phyloP scores from a whole-genome alignment of 306 rosid species.

The Morella rubra region DNA sequence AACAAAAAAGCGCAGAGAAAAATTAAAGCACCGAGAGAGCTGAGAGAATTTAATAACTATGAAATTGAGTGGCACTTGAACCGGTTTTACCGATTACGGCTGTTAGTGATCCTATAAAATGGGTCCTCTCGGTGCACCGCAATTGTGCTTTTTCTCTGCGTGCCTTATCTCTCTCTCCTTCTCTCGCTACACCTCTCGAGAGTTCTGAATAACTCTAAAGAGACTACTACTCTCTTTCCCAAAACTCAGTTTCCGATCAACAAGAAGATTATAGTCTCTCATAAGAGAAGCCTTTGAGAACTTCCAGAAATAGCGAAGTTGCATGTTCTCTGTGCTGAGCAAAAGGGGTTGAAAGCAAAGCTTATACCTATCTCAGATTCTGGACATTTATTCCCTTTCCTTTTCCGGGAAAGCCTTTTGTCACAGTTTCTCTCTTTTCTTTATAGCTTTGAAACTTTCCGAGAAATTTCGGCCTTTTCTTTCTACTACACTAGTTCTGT shows the following conservation, averaged over 20 bases:
- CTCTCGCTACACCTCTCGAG: neutral
- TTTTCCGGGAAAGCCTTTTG: conserved; percentile 45
- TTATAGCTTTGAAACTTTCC: conserved; percentile 35
- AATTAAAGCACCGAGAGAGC: neutral
- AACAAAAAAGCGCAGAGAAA: neutral
- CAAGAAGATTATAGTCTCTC: neutral
- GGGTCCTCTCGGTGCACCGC: conserved; percentile 28
- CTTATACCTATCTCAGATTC: conserved; percentile 11
- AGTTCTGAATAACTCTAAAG: neutral
- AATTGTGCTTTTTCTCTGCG: conserved; percentile 22
- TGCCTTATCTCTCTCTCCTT: conserved; percentile 1
- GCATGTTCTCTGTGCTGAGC: neutral
- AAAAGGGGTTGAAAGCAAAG: neutral
- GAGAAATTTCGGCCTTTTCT: conserved; percentile 38
- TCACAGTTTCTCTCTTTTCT: conserved; percentile 11
- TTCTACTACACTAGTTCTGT: conserved; percentile 18
- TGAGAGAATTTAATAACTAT: too few relatives aligned
- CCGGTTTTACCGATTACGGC: conserved; percentile 39
- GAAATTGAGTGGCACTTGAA: conserved; percentile 20
- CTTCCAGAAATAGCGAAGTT: neutral
- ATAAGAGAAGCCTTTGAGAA: neutral
- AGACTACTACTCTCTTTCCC: neutral
- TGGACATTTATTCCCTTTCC: conserved; percentile 32
- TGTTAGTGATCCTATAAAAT: conserved; percentile 61
- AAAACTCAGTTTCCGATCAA: neutral